Evolutionary conservation across 2,329 filamentous ascomycete genomes (phyloP).

Genomic region (Hymenoscyphus fraxineus): DNA sequence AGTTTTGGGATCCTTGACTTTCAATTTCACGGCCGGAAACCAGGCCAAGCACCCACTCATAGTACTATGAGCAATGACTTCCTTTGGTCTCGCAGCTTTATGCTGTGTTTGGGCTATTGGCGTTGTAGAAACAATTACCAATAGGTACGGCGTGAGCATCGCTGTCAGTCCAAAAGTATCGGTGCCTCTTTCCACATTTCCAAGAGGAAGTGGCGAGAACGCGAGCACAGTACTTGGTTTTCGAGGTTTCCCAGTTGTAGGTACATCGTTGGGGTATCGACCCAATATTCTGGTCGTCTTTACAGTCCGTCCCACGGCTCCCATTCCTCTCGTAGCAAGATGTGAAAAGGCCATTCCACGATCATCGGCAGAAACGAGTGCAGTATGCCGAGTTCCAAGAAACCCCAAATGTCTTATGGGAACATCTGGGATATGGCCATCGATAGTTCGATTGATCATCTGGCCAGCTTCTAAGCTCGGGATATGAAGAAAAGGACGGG

Average conservation of each 20-base stretch:
- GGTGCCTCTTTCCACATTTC: slow-evolving; percentile 87
- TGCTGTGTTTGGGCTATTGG: slow-evolving; percentile 95
- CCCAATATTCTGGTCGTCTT: slow-evolving; percentile 89
- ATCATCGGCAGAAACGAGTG: slow-evolving; percentile 91
- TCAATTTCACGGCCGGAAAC: slow-evolving; percentile 94
- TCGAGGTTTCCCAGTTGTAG: slow-evolving; percentile 58
- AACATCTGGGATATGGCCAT: slow-evolving; percentile 78
- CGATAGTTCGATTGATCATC: slow-evolving; percentile 60
- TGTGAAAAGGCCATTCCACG: slow-evolving; percentile 98
- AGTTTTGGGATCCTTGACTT: slow-evolving; percentile 64
- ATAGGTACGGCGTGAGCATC: slow-evolving; percentile 89
- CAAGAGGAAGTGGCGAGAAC: slow-evolving; percentile 83
- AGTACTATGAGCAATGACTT: slow-evolving; percentile 82
- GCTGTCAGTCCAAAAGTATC: slow-evolving; percentile 88
- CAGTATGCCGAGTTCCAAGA: slow-evolving; percentile 86
- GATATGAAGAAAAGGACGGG: slow-evolving; percentile 84
- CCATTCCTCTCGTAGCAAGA: slow-evolving; percentile 85
- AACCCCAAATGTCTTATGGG: slow-evolving; percentile 91
- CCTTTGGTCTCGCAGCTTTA: slow-evolving; percentile 86
- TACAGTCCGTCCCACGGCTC: slow-evolving; percentile 77
- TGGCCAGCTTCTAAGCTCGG: slow-evolving; percentile 67
- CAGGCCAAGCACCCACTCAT: slow-evolving; percentile 93
- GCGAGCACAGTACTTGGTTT: slow-evolving; percentile 95
- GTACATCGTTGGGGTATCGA: slow-evolving; percentile 72
- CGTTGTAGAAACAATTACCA: slow-evolving; percentile 96